Evolutionary conservation across 257 asterid species (phyloP).

Genomic region (Voacanga thouarsii): DNA sequence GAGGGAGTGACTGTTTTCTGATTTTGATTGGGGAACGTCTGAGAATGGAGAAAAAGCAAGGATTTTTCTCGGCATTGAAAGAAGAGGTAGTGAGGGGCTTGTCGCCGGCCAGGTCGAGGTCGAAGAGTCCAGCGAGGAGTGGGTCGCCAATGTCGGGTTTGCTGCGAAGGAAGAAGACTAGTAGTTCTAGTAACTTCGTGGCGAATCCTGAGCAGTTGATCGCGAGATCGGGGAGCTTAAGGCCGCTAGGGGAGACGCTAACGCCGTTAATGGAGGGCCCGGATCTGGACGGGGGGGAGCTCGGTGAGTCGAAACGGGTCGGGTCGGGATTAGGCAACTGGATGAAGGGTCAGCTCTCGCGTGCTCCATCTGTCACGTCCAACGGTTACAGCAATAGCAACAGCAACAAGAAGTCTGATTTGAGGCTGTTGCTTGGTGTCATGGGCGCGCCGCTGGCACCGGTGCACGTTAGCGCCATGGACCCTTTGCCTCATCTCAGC

Average conservation of each 20-base stretch:
- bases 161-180: conserved; percentile 55
- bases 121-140: conserved; percentile 69
- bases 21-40: not conserved
- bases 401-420: conserved; percentile 62
- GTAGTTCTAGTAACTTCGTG: conserved; percentile 12
- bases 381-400: conserved; percentile 26
- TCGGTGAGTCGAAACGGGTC: conserved; percentile 35
- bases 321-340: conserved; percentile 37
- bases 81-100: conserved; percentile 85
- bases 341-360: conserved; percentile 37
- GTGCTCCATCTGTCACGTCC: conserved; percentile 47
- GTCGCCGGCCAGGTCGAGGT: conserved; percentile 81
- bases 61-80: conserved; percentile 83
- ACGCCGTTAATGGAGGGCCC: conserved; percentile 47
- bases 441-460: conserved; percentile 98
- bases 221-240: conserved; percentile 37
- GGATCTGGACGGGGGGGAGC: conserved; percentile 37
- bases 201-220: conserved; percentile 28
- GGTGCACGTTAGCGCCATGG: conserved; percentile 72
- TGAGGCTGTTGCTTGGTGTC: conserved; percentile 84
- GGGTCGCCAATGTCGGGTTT: conserved; percentile 62
- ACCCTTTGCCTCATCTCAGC: conserved; percentile 91
- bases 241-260: conserved; percentile 39
- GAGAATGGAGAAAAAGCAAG: conserved; percentile 79
- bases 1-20: not conserved